phyloP scores from a whole-genome alignment of 768 basidiomycete species.

The Rhizopogon salebrosus region DNA sequence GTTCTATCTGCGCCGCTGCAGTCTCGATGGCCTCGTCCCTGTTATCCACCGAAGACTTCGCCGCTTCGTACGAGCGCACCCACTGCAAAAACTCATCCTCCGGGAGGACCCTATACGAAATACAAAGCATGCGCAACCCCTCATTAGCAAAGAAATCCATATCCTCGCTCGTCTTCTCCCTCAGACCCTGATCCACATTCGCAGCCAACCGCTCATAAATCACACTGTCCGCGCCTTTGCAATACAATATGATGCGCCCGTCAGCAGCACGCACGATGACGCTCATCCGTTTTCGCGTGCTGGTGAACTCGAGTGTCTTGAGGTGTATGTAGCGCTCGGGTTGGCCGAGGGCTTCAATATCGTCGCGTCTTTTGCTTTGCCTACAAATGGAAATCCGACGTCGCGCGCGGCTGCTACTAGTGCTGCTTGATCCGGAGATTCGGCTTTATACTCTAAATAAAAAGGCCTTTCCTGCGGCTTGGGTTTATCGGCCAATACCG shows the following conservation, averaged over 20 bases:
- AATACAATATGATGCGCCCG: constrained; percentile 77
- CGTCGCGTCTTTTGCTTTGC: constrained; percentile 62
- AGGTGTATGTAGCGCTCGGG: constrained; percentile 75
- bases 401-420: constrained; percentile 90
- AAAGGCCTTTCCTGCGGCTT: constrained; percentile 58
- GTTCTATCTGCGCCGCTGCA: constrained; percentile 80
- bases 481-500: constrained; percentile 76
- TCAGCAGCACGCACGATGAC: constrained; percentile 83
- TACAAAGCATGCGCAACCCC: constrained; percentile 86
- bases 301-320: constrained; percentile 89
- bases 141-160: constrained; percentile 94
- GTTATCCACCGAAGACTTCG: constrained; percentile 68
- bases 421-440: constrained; percentile 94
- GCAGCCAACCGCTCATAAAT: constrained; percentile 82
- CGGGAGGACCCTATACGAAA: constrained; percentile 70
- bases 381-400: constrained; percentile 87
- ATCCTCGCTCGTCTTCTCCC: constrained; percentile 76
- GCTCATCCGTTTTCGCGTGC: constrained; percentile 93
- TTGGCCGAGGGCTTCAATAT: constrained; percentile 91
- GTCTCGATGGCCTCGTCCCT: constrained; percentile 91
- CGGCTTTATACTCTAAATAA: constrained; percentile 85
- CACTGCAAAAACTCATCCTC: constrained; percentile 86
- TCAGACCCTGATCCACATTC: constrained; percentile 68
- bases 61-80: constrained; percentile 77
- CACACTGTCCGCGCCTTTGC: constrained; percentile 97